phyloP scores from a whole-genome alignment of 2,329 filamentous ascomycete genomes.

The Nothophaeocryptopus gaeumannii region DNA sequence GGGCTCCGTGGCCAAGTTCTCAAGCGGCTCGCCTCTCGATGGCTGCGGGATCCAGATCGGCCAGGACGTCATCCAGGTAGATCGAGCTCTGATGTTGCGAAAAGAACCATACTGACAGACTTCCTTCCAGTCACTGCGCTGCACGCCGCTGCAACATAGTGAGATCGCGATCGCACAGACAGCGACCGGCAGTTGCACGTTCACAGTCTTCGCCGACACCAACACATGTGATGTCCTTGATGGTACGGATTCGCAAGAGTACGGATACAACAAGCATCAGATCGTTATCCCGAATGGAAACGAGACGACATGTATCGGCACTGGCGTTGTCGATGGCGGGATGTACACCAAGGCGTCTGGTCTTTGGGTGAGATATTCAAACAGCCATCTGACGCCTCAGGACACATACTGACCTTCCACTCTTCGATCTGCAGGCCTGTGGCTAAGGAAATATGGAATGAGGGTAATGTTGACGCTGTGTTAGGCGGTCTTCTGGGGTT shows the following conservation, averaged over 20 bases:
- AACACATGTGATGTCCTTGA: slow-evolving; percentile 20
- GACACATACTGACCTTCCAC: no score
- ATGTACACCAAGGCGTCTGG: slow-evolving; percentile 23
- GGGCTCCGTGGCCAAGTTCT: not conserved
- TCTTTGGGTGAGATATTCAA: no score
- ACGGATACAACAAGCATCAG: slow-evolving; percentile 7
- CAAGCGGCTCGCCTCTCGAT: not conserved
- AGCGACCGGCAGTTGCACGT: slow-evolving; percentile 21
- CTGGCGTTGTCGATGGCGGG: slow-evolving; percentile 28
- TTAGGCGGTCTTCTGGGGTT: no score
- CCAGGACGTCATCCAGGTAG: slow-evolving; percentile 8
- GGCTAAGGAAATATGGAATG: slow-evolving; percentile 5
- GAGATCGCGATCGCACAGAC: slow-evolving; percentile 21
- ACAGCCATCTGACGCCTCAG: no score
- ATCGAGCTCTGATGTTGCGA: not conserved
- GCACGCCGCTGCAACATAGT: slow-evolving; percentile 9
- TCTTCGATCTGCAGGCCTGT: no score
- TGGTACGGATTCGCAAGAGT: slow-evolving; percentile 2
- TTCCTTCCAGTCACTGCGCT: slow-evolving; percentile 9
- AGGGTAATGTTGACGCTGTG: not conserved
- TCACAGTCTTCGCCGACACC: slow-evolving; percentile 21
- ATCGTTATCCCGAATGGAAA: slow-evolving; percentile 17
- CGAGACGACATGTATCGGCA: slow-evolving; percentile 19
- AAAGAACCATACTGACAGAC: not conserved
- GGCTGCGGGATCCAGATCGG: slow-evolving; percentile 7